A percentile compares a stretch with the other conserved stretches of the same genome.
Conservation (phyloP, 139 green algal genomes). For the Coelastrella sp. region DNA sequence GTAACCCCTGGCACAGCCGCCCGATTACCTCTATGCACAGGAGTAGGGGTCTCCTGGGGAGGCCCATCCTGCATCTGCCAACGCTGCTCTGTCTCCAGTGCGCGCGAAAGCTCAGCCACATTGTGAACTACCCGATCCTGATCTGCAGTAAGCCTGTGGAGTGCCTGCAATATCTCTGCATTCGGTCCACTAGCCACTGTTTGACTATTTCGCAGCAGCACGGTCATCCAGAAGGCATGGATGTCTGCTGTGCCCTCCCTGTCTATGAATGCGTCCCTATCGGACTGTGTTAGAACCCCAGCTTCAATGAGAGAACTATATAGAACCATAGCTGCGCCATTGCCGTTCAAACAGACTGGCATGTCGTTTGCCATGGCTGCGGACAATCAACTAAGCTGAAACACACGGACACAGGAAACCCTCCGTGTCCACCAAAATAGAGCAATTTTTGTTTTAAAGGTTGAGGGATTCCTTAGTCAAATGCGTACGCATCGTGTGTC, state of each 20-base stretch:
- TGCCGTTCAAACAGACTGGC: neutral
- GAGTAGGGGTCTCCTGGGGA: neutral
- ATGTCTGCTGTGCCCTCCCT: neutral
- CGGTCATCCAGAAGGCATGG: neutral
- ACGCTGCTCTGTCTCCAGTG: too few species aligned
- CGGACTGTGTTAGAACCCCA: neutral
- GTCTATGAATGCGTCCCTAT: neutral
- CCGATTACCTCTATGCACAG: neutral
- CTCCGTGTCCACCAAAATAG: slow-evolving; percentile 4
- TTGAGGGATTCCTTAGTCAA: neutral
- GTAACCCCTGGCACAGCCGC: neutral
- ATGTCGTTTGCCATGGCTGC: neutral
- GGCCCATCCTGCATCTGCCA: neutral
- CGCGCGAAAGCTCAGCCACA: too few species aligned
- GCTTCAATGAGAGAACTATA: neutral
- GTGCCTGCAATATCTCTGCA: too few species aligned
- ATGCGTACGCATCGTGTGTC: neutral
- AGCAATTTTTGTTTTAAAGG: neutral
- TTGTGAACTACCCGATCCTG: too few species aligned
- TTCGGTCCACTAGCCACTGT: too few species aligned
- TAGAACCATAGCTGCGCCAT: neutral
- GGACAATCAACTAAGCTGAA: neutral
- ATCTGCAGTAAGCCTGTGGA: too few species aligned
- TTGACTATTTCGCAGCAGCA: too few species aligned
- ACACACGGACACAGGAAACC: neutral